These are phyloP conservation scores for Coemansia sp. DNA, from an alignment of 371 early-diverging fungal species.

Conservation along the genomic window DNA sequence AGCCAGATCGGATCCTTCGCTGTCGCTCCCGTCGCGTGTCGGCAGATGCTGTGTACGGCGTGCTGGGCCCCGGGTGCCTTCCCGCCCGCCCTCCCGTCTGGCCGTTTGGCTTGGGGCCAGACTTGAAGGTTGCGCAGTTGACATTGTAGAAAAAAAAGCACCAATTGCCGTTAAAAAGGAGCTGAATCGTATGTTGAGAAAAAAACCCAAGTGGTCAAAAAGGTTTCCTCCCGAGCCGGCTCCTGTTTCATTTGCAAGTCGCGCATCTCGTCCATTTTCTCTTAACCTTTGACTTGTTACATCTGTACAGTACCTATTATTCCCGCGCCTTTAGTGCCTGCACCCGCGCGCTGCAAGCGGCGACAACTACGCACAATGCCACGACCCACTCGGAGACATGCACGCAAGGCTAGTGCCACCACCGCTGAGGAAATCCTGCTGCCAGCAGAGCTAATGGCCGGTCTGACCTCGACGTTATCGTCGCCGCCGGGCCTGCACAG, in stretches of 20 bases:
- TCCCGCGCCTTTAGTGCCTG: background rate
- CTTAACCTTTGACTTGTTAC: too few relatives aligned
- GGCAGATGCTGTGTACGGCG: background rate
- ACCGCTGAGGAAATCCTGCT: constrained; percentile 49
- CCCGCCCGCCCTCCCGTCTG: background rate
- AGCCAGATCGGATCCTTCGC: constrained; percentile 2
- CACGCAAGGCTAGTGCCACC: constrained; percentile 49
- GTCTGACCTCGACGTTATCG: constrained; percentile 38
- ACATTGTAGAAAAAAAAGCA: constrained; percentile 2
- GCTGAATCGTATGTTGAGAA: background rate
- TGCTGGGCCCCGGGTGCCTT: background rate
- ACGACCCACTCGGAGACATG: constrained; percentile 41
- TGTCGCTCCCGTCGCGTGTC: background rate
- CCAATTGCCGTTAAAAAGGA: background rate
- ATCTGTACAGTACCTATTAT: background rate
- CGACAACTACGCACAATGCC: constrained; percentile 17
- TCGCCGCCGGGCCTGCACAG: background rate
- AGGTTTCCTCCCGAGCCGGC: too few relatives aligned
- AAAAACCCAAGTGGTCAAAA: background rate
- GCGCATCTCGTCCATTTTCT: too few relatives aligned
- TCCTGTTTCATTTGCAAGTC: too few relatives aligned
- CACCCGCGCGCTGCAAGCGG: background rate
- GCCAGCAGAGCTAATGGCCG: constrained; percentile 45
- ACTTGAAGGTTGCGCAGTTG: constrained; percentile 1
- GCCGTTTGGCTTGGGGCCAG: background rate